Percentiles rank a stretch among this genome's conserved stretches.
Conservation (phyloP, 495 filamentous ascomycete genomes). For the Lophiotrema nucula region DNA sequence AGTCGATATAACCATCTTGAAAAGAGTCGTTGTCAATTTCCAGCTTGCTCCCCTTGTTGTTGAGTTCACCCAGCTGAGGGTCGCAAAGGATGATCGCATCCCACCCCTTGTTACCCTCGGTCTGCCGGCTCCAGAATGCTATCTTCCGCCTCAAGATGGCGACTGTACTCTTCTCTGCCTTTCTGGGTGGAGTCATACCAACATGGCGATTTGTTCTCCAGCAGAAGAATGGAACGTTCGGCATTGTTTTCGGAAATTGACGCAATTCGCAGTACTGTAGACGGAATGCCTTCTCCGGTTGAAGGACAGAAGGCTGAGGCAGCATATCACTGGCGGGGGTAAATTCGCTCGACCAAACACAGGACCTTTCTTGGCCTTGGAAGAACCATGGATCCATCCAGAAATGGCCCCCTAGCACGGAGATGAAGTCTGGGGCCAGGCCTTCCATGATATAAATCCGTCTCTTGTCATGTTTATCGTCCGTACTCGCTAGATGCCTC, state of each 20-base stretch:
- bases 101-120: constrained; percentile 14
- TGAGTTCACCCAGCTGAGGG: constrained; percentile 15
- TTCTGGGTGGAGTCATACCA: constrained; percentile 20
- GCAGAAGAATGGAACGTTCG: constrained; percentile 17
- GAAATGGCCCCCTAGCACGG: constrained; percentile 26
- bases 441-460: constrained; percentile 33
- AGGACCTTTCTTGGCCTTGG: constrained; percentile 28
- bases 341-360: constrained; percentile 31
- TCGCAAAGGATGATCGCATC: constrained; percentile 31
- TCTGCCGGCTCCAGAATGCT: constrained; percentile 24
- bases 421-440: constrained; percentile 27
- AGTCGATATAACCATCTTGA: constrained; percentile 31
- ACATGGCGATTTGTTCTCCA: constrained; percentile 25
- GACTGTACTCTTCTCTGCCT: constrained; percentile 18
- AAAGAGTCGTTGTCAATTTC: constrained; percentile 9
- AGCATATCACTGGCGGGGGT: constrained; percentile 31
- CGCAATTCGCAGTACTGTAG: constrained; percentile 31
- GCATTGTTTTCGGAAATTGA: constrained; percentile 14
- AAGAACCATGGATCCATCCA: constrained; percentile 33
- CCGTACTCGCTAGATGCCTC: background rate
- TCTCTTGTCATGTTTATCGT: background rate
- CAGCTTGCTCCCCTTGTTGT: background rate
- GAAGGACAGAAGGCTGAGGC: constrained; percentile 23
- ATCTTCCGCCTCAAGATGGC: constrained; percentile 28
- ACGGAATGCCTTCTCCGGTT: constrained; percentile 23